These are phyloP conservation scores for Epicoccum nigrum DNA, from an alignment of 2,329 filamentous ascomycete species.

Conservation along the genomic window DNA sequence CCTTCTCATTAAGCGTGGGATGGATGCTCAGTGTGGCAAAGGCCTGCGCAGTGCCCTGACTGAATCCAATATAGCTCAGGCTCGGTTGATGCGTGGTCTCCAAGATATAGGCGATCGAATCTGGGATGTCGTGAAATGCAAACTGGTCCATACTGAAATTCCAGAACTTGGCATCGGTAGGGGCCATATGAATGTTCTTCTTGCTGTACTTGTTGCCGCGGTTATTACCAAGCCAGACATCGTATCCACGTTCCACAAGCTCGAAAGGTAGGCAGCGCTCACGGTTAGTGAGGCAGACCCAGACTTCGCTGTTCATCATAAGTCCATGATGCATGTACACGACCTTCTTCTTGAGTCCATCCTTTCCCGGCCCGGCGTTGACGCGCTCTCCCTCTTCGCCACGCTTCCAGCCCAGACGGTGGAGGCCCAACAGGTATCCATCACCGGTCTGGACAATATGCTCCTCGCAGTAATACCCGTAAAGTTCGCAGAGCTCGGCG, in stretches of 20 bases:
- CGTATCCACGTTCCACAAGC: slow-evolving; percentile 87
- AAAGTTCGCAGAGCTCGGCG: slow-evolving; percentile 88
- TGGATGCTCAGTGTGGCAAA: slow-evolving; percentile 94
- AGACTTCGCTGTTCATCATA: slow-evolving; percentile 98
- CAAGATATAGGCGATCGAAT: slow-evolving; percentile 91
- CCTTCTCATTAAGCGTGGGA: slow-evolving; percentile 86
- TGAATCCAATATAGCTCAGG: slow-evolving; percentile 95
- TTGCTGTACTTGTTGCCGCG: slow-evolving; percentile 99
- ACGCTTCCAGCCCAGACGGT: slow-evolving; percentile 81
- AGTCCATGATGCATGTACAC: slow-evolving; percentile 95
- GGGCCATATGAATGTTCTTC: slow-evolving; percentile 79
- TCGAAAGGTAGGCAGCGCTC: slow-evolving; percentile 87
- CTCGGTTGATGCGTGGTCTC: slow-evolving; percentile 81
- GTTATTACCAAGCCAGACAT: slow-evolving; percentile 98
- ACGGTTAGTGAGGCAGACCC: slow-evolving; percentile 89
- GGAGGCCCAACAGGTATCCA: slow-evolving; percentile 88
- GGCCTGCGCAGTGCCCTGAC: slow-evolving; percentile 94
- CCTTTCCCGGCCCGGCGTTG: slow-evolving; percentile 68
- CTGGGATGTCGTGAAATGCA: slow-evolving; percentile 94
- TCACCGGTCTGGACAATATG: slow-evolving; percentile 94
- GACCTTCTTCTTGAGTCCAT: slow-evolving; percentile 73
- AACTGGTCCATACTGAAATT: slow-evolving; percentile 99
- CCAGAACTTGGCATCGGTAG: slow-evolving; percentile 83
- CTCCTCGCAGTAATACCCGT: slow-evolving; percentile 92
- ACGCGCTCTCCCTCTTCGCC: slow-evolving; percentile 81